Base-by-base conservation (phyloP, 805 yeast species). In the Zygosaccharomyces gambellarensis region DNA sequence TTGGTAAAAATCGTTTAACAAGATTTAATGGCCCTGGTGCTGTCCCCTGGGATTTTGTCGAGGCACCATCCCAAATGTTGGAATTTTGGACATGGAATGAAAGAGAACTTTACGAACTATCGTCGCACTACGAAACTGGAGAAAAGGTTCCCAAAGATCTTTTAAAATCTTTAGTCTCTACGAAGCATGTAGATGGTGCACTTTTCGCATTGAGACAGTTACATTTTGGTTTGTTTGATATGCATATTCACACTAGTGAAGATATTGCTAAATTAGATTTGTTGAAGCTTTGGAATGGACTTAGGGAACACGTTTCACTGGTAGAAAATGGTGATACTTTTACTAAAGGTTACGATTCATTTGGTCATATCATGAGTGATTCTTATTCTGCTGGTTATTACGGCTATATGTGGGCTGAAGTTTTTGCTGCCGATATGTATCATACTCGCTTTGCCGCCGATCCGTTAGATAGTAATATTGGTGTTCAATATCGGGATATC, bases 71-170 rank as follows among this genome's bases (percentile, higher is more conserved):
- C 1, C 96, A 88, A 71, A 80, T 88, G 82, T 73, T 88, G 58
- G 96, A 88, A 67, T 85, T 81, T 66, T 88, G 94, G 88, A 84
- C 90, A 34, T 88, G 96, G 95, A 78, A 83, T 47, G 75, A 75
- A 47, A 70, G 74, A 36, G 83, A 81, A 65, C 71, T 88, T 55
- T 76, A 72, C 57, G 61, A 64, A 8, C 68, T 88, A 47, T 82
- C 92, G 0, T 72, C 78, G 19, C 96, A 88, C 65, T 87, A 84
- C 64, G 70, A 76, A 46, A 73, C 83, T 3, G 80, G 80, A 23
- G 79, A 78, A 59, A 71, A 76, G 32, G 76, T 88, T 29, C 76
- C 78, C 23, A 83, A 81, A 46, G 74, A 72, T 2, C 68, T 85
- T 46, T 73, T 84, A 44, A 77, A 77, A 22, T 78, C 83, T 7